Evolutionary conservation across 805 yeast genomes (phyloP).

Genomic region (Metschnikowia cubensis): DNA sequence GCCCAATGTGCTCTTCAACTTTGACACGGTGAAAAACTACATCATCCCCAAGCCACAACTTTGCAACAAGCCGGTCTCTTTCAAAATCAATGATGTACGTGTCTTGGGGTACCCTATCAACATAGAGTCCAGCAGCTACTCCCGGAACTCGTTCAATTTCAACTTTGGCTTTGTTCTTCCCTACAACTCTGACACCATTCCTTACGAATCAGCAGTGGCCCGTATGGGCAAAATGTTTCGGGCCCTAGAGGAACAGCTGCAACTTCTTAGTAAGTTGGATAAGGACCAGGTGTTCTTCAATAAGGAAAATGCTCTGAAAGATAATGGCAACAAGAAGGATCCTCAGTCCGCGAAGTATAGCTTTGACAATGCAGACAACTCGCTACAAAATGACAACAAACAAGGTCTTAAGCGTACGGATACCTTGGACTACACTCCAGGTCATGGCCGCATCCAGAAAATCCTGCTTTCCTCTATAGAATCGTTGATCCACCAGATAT

Average conservation of each 20-base stretch:
- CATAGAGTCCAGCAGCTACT: constrained; percentile 67
- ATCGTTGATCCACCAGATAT: constrained; percentile 82
- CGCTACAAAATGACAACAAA: too few relatives aligned
- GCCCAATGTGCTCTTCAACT: constrained; percentile 49
- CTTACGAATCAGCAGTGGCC: constrained; percentile 80
- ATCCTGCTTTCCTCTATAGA: constrained; percentile 49
- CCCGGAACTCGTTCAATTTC: constrained; percentile 88
- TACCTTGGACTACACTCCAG: constrained; percentile 25
- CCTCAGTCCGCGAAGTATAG: not conserved
- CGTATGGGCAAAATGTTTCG: constrained; percentile 85
- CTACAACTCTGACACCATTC: constrained; percentile 73
- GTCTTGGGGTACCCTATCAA: constrained; percentile 88
- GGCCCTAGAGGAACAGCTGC: constrained; percentile 86
- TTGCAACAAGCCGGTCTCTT: constrained; percentile 75
- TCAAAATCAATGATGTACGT: constrained; percentile 65
- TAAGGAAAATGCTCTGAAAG: not conserved
- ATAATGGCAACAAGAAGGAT: not conserved
- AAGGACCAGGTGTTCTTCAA: constrained; percentile 37
- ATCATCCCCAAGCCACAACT: constrained; percentile 90
- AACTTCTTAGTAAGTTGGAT: constrained; percentile 55
- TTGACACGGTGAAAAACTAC: constrained; percentile 83
- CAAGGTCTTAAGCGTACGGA: not conserved
- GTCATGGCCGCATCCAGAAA: constrained; percentile 31
- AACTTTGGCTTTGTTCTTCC: constrained; percentile 91
- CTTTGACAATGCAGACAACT: not conserved